Base-by-base conservation (phyloP, 1,139 yeast species). In the Yamadazyma spencermartinsiae region DNA sequence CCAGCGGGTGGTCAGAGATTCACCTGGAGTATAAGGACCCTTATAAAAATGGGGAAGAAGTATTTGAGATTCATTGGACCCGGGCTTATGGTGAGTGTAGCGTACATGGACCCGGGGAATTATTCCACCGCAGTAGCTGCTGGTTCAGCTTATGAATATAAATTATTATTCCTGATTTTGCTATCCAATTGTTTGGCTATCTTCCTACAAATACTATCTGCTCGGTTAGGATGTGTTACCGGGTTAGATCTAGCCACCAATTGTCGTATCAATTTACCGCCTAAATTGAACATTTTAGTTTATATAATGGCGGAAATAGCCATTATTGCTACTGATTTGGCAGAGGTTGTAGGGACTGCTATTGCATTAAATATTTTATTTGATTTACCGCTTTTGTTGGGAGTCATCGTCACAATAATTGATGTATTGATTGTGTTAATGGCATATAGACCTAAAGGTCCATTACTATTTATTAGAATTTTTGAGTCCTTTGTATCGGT, bases 81-180 rank as follows among this genome's bases (percentile, higher is more conserved):
- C 0, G 98, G 98, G 0, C 74, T 90, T 34, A 82, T 90, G 92
- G 95, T 92, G 20, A 80, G 94, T 16, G 98, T 92, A 37, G 96
- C 98, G 0, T 92, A 90, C 56, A 87, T 92, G 86, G 98, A 92
- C 55, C 98, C 98, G 1, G 98, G 98, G 2, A 92, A 92, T 63
- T 92, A 90, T 63, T 84, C 96, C 23, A 88, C 98, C 2, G 92
- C 95, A 27, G 96, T 92, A 21, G 84, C 96, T 4, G 95, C 94
- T 16, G 96, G 96, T 39, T 89, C 96, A 12, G 82, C 85, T 35
- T 90, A 83, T 61, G 81, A 86, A 58, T 92, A 87, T 63, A 82
- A 86, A 51, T 72, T 92, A 40, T 65, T 92, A 20, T 92, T 92
- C 57, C 81, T 88, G 39, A 79, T 92, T 9, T 72, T 89, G 38